Evolutionary conservation across 2,329 filamentous ascomycete species (phyloP).

Genomic region (Biscogniauxia sp.): DNA sequence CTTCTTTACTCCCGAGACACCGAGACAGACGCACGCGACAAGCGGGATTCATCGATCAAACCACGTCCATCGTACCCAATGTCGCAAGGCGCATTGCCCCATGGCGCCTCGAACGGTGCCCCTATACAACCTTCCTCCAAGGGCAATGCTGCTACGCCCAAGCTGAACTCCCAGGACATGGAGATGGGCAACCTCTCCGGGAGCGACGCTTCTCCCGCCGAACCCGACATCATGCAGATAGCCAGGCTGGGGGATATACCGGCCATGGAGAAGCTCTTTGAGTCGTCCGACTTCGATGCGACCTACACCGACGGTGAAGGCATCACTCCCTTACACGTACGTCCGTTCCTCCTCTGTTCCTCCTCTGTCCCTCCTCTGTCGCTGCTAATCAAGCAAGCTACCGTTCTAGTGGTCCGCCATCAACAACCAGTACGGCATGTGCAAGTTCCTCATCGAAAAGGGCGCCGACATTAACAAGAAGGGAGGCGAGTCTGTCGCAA

Average conservation of each 20-base stretch:
- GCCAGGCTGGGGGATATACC: constrained; percentile 82
- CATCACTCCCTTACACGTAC: constrained; percentile 92
- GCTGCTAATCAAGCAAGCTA: constrained; percentile 14
- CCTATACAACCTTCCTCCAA: constrained; percentile 58
- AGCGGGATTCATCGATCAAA: not conserved
- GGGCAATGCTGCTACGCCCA: constrained; percentile 49
- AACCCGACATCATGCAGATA: constrained; percentile 93
- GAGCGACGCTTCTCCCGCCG: constrained; percentile 38
- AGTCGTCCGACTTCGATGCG: constrained; percentile 75
- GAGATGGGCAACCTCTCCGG: constrained; percentile 51
- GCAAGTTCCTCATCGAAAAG: constrained; percentile 82
- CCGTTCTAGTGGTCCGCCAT: constrained; percentile 86
- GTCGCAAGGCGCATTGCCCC: constrained; percentile 39
- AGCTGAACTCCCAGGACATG: constrained; percentile 53
- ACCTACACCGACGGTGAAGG: constrained; percentile 86
- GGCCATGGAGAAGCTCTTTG: constrained; percentile 87
- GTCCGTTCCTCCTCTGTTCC: constrained; percentile 29
- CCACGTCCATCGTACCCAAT: constrained; percentile 30
- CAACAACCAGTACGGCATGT: constrained; percentile 97
- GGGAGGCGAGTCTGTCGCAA: constrained; percentile 92
- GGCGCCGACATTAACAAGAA: constrained; percentile 93
- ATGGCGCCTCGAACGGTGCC: constrained; percentile 37
- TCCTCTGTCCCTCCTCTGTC: too few species aligned
- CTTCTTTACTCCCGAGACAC: not conserved
- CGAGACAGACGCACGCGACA: too few species aligned